phyloP scores from a whole-genome alignment of 1,284 basidiomycete species.

The Naganishia cerealis region DNA sequence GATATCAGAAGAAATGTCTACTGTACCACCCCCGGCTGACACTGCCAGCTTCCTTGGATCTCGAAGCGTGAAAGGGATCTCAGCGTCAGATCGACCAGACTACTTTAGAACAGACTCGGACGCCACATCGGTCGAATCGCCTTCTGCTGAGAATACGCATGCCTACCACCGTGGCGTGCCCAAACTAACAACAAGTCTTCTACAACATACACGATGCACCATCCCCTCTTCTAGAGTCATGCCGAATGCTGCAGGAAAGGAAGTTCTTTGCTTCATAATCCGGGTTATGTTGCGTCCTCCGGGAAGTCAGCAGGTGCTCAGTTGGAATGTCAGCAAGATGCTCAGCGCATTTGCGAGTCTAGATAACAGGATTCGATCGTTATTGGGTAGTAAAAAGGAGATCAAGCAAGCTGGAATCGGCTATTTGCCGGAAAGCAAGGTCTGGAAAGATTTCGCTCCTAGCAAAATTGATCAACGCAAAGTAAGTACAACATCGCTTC shows the following conservation, averaged over 20 bases:
- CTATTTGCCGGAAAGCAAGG: constrained; percentile 79
- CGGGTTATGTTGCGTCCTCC: constrained; percentile 48
- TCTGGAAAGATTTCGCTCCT: constrained; percentile 96
- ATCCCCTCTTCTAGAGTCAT: constrained; percentile 51
- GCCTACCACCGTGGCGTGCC: constrained; percentile 19
- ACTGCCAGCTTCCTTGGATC: not conserved
- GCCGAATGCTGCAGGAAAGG: constrained; percentile 49
- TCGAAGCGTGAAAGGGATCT: not conserved
- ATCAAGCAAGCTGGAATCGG: constrained; percentile 74
- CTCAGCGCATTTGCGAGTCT: constrained; percentile 85
- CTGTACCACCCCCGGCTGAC: not conserved
- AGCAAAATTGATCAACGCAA: constrained; percentile 93
- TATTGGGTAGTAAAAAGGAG: constrained; percentile 64
- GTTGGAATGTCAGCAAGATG: constrained; percentile 90
- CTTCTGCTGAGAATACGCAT: not conserved
- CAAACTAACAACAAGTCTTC: constrained; percentile 42
- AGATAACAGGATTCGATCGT: constrained; percentile 64
- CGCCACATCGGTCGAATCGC: not conserved
- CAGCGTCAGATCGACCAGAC: not conserved
- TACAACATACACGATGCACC: constrained; percentile 48
- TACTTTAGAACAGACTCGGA: not conserved
- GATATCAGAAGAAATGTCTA: constrained; percentile 8
- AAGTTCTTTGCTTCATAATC: constrained; percentile 53
- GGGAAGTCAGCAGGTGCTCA: constrained; percentile 53
- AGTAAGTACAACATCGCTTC: constrained; percentile 56